A percentile compares a stretch with the other conserved stretches of the same genome.
These are phyloP conservation scores for Claviceps sp. DNA, from an alignment of 2,329 filamentous ascomycete species.

Conservation along the genomic window DNA sequence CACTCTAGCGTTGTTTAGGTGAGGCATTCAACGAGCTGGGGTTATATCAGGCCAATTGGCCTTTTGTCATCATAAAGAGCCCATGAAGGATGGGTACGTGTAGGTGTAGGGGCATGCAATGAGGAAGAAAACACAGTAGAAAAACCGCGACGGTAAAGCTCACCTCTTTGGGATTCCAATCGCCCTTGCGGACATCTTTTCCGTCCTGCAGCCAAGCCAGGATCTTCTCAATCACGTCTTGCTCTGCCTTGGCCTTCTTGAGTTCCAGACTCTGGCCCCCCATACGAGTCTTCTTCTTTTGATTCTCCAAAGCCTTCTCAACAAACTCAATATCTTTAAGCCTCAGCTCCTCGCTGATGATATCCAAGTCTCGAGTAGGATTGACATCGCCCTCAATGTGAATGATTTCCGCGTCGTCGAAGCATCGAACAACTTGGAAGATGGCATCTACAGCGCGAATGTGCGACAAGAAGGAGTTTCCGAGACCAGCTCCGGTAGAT, in stretches of 20 bases:
- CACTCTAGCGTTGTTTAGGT: conserved; percentile 58
- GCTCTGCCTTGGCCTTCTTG: conserved; percentile 93
- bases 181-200: conserved; percentile 85
- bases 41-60: conserved; percentile 85
- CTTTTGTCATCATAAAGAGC: conserved; percentile 90
- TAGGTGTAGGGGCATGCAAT: conserved; percentile 8
- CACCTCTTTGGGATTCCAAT: conserved; percentile 93
- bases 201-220: conserved; percentile 71
- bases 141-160: conserved; percentile 20
- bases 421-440: conserved; percentile 92
- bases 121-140: conserved; percentile 11
- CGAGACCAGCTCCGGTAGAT: conserved; percentile 92
- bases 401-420: conserved; percentile 98
- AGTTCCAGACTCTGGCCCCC: conserved; percentile 93
- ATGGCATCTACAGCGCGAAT: conserved; percentile 97
- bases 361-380: conserved; percentile 83
- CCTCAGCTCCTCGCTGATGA: conserved; percentile 91
- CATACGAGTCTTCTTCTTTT: conserved; percentile 88
- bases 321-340: conserved; percentile 98
- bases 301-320: conserved; percentile 83
- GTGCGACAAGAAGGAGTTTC: conserved; percentile 95
- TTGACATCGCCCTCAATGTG: conserved; percentile 99
- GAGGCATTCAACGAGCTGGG: conserved; percentile 99
- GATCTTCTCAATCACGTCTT: conserved; percentile 85
- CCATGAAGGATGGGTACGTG: not conserved